Percentiles rank a stretch among this genome's conserved stretches.
These are phyloP conservation scores for Salix exigua DNA, from an alignment of 345 rosid genomes.

Conservation along the genomic window DNA sequence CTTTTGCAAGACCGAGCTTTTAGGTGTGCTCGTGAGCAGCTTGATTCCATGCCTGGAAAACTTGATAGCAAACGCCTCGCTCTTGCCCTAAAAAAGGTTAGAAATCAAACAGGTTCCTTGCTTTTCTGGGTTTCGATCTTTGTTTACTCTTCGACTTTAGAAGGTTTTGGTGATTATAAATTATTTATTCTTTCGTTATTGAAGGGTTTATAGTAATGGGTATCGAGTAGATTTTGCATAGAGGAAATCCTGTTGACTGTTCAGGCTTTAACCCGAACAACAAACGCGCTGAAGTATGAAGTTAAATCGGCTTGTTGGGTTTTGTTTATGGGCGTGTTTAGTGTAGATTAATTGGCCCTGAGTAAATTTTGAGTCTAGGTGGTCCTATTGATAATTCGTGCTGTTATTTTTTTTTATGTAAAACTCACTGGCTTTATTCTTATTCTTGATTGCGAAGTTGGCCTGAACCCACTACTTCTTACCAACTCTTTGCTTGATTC, in stretches of 20 bases:
- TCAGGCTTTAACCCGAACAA: not conserved
- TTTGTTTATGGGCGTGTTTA: not conserved
- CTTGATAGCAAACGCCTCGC: constrained; percentile 89
- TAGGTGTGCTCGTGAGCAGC: constrained; percentile 65
- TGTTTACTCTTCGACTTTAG: not conserved
- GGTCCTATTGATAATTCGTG: not conserved
- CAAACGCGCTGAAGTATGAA: not conserved
- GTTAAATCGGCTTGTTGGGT: not conserved
- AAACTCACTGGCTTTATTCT: not conserved
- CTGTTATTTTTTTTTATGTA: not conserved
- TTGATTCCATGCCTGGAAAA: constrained; percentile 72
- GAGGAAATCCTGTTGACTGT: not conserved
- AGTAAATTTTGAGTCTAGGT: not conserved
- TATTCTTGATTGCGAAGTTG: not conserved
- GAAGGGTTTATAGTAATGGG: not conserved
- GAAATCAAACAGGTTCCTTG: not conserved
- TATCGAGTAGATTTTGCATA: not conserved
- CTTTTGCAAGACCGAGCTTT: constrained; percentile 68
- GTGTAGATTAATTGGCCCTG: not conserved
- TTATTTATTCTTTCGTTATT: not conserved
- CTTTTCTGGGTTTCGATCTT: not conserved
- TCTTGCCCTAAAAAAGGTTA: constrained; percentile 81
- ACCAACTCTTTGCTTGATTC: not conserved
- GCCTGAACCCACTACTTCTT: not conserved
- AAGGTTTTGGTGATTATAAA: not conserved